A percentile compares a stretch with the other conserved stretches of the same genome.
These are phyloP conservation scores for Carex scoparia DNA, from an alignment of 176 grass and related monocot species.

Conservation along the genomic window DNA sequence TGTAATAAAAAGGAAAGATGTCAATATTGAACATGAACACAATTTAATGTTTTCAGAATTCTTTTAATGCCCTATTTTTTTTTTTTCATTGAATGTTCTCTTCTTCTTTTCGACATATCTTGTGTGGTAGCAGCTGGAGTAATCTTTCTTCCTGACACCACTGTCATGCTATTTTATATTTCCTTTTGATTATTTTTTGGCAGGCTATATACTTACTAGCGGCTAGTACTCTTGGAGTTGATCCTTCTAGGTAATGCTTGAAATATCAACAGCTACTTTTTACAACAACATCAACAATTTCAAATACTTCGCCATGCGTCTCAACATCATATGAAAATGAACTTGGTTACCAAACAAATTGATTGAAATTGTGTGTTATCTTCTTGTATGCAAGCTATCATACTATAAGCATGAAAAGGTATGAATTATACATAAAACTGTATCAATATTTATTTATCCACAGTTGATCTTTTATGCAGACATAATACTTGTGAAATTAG, in stretches of 20 bases:
- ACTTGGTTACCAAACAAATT: not conserved
- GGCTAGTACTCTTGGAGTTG: constrained; percentile 70
- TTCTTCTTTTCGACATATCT: not conserved
- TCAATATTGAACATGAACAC: not conserved
- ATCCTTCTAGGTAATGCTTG: constrained; percentile 67
- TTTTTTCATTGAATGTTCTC: not conserved
- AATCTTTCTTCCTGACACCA: not conserved
- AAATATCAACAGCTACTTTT: not conserved
- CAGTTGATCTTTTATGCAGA: not conserved
- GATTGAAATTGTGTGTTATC: not conserved
- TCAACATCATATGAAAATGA: not conserved
- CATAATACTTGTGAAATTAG: not conserved
- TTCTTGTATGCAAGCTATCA: not conserved
- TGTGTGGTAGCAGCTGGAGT: not conserved
- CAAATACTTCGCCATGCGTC: not conserved
- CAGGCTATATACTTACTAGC: constrained; percentile 97
- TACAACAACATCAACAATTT: not conserved
- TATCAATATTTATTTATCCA: not conserved
- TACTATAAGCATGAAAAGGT: not conserved
- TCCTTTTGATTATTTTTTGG: constrained; percentile 20
- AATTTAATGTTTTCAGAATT: not conserved
- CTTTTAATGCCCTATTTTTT: not conserved
- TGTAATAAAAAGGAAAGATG: not conserved
- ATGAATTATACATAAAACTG: not conserved
- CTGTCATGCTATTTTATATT: not conserved